phyloP scores from a whole-genome alignment of 768 basidiomycete species.

The Tylopilus sp. region DNA sequence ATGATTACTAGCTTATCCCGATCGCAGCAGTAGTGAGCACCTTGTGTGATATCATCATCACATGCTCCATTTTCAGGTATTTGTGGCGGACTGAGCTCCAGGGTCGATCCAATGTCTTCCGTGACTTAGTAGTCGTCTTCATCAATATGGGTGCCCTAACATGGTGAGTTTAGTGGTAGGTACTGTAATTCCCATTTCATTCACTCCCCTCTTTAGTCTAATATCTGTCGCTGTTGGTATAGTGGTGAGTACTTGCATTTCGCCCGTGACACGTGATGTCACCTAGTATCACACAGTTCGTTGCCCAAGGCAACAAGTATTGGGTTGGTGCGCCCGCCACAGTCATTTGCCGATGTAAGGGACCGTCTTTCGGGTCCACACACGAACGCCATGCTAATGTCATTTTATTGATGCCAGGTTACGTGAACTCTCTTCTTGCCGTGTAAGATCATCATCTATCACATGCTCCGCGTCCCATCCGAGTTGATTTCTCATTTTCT shows the following conservation, averaged over 20 bases:
- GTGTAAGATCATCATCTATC: constrained; percentile 2
- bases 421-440: constrained; percentile 11
- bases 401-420: constrained; percentile 1
- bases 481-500: no score
- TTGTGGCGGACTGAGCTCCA: constrained; percentile 13
- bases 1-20: constrained; percentile 14
- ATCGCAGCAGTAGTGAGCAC: constrained; percentile 3
- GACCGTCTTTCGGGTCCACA: no score
- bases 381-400: not conserved
- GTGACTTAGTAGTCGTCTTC: constrained; percentile 10
- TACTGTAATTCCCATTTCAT: not conserved
- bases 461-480: not conserved
- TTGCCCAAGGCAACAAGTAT: constrained; percentile 5
- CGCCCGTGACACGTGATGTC: no score
- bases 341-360: constrained; percentile 11
- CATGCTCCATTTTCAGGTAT: constrained; percentile 5
- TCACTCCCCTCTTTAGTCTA: not conserved
- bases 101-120: not conserved
- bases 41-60: constrained; percentile 13
- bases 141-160: constrained; percentile 16
- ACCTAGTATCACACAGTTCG: constrained; percentile 1
- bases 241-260: not conserved
- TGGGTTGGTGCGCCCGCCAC: constrained; percentile 9
- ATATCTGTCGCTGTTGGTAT: constrained; percentile 6
- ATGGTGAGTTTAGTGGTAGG: not conserved